phyloP scores from a whole-genome alignment of 1,284 basidiomycete genomes.

The Malassezia obtusa region DNA sequence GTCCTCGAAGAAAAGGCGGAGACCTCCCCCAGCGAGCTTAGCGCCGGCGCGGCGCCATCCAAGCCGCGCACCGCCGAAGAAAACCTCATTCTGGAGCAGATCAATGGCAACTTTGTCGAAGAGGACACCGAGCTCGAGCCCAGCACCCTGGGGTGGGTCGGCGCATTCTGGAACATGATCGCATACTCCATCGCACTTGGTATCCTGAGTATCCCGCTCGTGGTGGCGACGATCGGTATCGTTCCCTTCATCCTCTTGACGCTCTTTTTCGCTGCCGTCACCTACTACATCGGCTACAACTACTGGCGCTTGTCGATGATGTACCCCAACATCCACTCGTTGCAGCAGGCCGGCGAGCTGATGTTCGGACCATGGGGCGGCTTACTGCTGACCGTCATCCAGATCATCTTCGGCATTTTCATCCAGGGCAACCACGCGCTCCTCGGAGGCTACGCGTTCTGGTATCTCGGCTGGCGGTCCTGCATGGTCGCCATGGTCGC shows the following conservation, averaged over 20 bases:
- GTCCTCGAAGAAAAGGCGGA: neutral
- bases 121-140: neutral
- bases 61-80: neutral
- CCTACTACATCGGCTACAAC: constrained; percentile 28
- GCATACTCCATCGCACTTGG: constrained; percentile 37
- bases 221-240: constrained; percentile 31
- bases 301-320: constrained; percentile 33
- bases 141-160: constrained; percentile 29
- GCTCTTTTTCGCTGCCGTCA: constrained; percentile 26
- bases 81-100: constrained; percentile 1
- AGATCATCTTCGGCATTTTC: constrained; percentile 31
- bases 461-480: constrained; percentile 28
- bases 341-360: constrained; percentile 35
- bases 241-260: constrained; percentile 31
- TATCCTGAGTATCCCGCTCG: constrained; percentile 29
- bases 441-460: constrained; percentile 33
- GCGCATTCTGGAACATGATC: constrained; percentile 33
- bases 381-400: constrained; percentile 19
- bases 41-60: neutral
- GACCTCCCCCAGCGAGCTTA: too few relatives aligned
- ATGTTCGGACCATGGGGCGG: constrained; percentile 30
- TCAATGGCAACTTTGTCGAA: constrained; percentile 9
- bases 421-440: constrained; percentile 35
- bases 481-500: constrained; percentile 28
- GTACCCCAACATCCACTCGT: constrained; percentile 34